Percentiles rank a stretch among this genome's conserved stretches.
Evolutionary conservation across 2,329 filamentous ascomycete genomes (phyloP).

Genomic region (Tolypocladium capitatum): DNA sequence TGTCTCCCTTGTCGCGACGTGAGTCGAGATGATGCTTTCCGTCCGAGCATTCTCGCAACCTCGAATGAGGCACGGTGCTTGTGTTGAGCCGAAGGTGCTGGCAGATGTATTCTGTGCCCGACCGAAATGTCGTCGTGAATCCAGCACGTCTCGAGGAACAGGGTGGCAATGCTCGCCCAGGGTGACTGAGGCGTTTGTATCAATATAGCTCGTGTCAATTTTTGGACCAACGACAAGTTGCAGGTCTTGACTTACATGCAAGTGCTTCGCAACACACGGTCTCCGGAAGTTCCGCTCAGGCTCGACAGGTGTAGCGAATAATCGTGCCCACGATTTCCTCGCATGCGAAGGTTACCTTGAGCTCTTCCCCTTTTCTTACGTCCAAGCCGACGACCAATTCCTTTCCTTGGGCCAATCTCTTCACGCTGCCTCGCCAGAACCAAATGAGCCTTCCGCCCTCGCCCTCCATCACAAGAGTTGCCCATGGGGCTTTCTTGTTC

Average conservation of each 20-base stretch:
- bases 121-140: too few species aligned
- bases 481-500: conserved; percentile 47
- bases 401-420: conserved; percentile 47
- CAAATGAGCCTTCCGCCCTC: conserved; percentile 40
- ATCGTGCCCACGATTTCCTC: conserved; percentile 65
- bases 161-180: too few species aligned
- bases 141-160: too few species aligned
- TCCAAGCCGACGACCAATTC: conserved; percentile 41
- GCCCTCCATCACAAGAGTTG: conserved; percentile 63
- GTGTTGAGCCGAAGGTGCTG: too few species aligned
- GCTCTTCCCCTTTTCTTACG: conserved; percentile 38
- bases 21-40: neutral
- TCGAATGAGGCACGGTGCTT: too few species aligned
- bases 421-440: conserved; percentile 52
- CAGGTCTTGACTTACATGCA: neutral
- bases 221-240: neutral
- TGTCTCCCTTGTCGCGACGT: too few species aligned
- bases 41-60: too few species aligned
- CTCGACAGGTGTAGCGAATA: conserved; percentile 12
- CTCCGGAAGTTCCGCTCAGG: conserved; percentile 7
- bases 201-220: too few species aligned
- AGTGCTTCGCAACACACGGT: neutral
- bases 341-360: conserved; percentile 62
- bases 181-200: too few species aligned
- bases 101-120: too few species aligned